Percentiles rank a stretch among this genome's conserved stretches.
These are phyloP conservation scores for Annulohypoxylon moriforme DNA, from an alignment of 495 filamentous ascomycete species.

Conservation along the genomic window DNA sequence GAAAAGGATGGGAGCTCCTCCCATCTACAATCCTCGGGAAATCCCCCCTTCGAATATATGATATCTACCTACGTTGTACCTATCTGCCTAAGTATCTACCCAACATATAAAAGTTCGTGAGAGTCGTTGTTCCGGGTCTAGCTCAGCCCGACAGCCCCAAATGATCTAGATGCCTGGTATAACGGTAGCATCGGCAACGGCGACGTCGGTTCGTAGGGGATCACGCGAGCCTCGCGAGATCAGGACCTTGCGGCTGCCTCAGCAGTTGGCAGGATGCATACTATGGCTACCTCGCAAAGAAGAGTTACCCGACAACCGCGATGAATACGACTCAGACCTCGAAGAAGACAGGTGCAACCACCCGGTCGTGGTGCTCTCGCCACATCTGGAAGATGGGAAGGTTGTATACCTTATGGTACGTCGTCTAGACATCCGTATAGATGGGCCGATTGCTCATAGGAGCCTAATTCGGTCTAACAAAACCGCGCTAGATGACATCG, in stretches of 20 bases:
- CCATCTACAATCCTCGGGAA: background rate
- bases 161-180: conserved; percentile 29
- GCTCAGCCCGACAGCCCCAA: background rate
- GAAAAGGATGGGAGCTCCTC: conserved; percentile 1
- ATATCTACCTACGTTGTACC: background rate
- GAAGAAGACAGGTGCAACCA: conserved; percentile 45
- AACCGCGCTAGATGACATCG: conserved; percentile 45
- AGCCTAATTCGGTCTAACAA: background rate
- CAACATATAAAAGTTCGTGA: too few species aligned
- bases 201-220: conserved; percentile 18
- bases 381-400: conserved; percentile 20
- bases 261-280: conserved; percentile 41
- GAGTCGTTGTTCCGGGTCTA: background rate
- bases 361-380: conserved; percentile 46
- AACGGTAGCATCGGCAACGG: conserved; percentile 25
- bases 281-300: conserved; percentile 43
- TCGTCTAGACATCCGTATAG: background rate
- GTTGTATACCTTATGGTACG: conserved; percentile 44
- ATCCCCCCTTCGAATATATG: background rate
- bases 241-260: background rate
- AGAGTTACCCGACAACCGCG: conserved; percentile 9
- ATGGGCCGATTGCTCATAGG: background rate
- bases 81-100: too few species aligned
- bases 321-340: conserved; percentile 25
- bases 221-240: conserved; percentile 14